Base-by-base conservation (phyloP, 179 eudicot species). In the Dionaea muscipula region DNA sequence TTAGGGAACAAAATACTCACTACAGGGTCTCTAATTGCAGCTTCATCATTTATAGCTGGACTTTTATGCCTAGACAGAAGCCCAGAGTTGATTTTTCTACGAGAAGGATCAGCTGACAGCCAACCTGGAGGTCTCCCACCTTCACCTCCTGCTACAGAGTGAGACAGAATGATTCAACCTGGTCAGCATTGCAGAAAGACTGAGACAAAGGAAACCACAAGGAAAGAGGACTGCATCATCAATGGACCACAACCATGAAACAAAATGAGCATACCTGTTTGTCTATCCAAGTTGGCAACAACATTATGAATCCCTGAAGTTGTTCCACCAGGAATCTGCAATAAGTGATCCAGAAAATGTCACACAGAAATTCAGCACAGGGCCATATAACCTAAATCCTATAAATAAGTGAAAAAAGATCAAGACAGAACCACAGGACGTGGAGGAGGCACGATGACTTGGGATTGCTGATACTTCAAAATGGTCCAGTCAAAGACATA, bases 401-500 rank as follows among this genome's bases (percentile, higher is more conserved):
- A 47, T 25, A 19, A 41, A 13, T 47, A 27, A 8, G 28, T 20
- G 28, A 68, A 60, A 53, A 25, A 55, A 59, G 46, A 24, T 47
- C 31, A 38, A 44, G 37, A 43, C 24, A 4, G 44, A 72, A 82
- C 89, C 62, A 75, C 73, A 69, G 71, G 71, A 37, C 84, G 81
- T 57, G 82, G 78, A 36, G 89, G 84, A 36, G 86, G 77, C 60
- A 78, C 80, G 40, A 86, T 74, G 63, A 85, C 76, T 66, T 82
- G 94, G 57, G 94, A 77, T 61, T 84, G 94, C 75, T 82, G 94
- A 67, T 82, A 84, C 57, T 84, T 84, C 80, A 82, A 67, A 67
- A 84, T 82, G 35, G 89, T 82, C 94, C 94, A 84, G 70, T 84
- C 94, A 64, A 84, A 84, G 51, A 82, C 81, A 53, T 84, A 79